Percentiles rank a stretch among this genome's conserved stretches.
Conservation (phyloP, 345 rosid genomes). For the Angophora floribunda region DNA sequence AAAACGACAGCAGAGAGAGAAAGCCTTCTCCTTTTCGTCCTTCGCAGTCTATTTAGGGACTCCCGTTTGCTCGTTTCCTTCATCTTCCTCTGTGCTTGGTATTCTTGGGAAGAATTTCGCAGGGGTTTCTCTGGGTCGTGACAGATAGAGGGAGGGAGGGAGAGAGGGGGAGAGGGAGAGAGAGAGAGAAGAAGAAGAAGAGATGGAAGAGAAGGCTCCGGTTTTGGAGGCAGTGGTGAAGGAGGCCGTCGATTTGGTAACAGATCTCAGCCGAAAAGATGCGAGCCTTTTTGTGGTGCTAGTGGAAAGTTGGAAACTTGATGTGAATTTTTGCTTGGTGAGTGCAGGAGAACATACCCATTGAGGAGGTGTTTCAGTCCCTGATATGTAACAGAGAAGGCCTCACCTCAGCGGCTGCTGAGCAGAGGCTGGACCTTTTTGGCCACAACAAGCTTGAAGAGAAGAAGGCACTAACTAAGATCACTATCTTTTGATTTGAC, state of each 20-base stretch:
- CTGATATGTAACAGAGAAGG: slow-evolving; percentile 93
- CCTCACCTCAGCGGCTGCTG: slow-evolving; percentile 66
- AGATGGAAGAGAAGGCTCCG: slow-evolving; percentile 66
- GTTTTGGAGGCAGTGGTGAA: slow-evolving; percentile 87
- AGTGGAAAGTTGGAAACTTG: neutral
- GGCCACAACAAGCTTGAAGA: slow-evolving; percentile 98
- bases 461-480: slow-evolving; percentile 34
- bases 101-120: neutral
- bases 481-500: neutral
- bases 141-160: neutral
- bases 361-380: slow-evolving; percentile 90
- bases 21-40: neutral
- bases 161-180: neutral
- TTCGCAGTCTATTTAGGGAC: neutral
- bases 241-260: slow-evolving; percentile 98
- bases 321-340: neutral
- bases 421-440: slow-evolving; percentile 81
- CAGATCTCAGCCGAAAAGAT: slow-evolving; percentile 35
- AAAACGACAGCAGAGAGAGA: neutral
- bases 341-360: slow-evolving; percentile 86
- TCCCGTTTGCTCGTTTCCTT: neutral
- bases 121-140: neutral
- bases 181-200: neutral
- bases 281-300: neutral
- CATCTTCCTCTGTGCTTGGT: neutral